phyloP scores from a whole-genome alignment of 495 filamentous ascomycete species.

The Hapsidospora chrysogenum region DNA sequence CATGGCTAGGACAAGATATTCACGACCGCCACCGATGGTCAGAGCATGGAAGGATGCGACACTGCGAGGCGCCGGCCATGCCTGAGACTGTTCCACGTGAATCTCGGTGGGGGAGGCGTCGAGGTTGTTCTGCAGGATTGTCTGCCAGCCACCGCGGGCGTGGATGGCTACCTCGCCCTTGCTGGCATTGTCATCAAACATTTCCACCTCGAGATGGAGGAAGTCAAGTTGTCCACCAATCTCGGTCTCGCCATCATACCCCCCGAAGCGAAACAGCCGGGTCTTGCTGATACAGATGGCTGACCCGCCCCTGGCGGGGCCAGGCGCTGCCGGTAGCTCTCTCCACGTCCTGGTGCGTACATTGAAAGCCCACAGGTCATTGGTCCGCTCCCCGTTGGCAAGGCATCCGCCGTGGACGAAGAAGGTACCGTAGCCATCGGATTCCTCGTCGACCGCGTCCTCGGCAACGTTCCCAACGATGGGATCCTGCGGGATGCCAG shows the following conservation, averaged over 20 bases:
- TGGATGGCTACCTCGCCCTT: constrained; percentile 20
- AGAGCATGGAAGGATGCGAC: constrained; percentile 29
- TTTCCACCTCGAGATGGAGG: constrained; percentile 28
- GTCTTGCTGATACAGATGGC: constrained; percentile 39
- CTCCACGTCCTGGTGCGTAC: constrained; percentile 41
- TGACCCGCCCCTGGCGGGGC: constrained; percentile 42
- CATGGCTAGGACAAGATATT: constrained; percentile 47
- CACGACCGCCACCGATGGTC: constrained; percentile 31
- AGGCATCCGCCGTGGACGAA: constrained; percentile 59
- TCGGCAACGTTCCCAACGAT: constrained; percentile 29
- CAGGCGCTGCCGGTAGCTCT: constrained; percentile 42
- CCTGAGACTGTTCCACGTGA: constrained; percentile 9
- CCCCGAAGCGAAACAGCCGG: constrained; percentile 54
- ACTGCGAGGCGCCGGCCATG: constrained; percentile 25
- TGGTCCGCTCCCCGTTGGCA: constrained; percentile 23
- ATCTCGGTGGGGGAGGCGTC: constrained; percentile 7
- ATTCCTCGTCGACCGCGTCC: constrained; percentile 25
- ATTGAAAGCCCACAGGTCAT: constrained; percentile 61
- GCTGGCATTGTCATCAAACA: constrained; percentile 27
- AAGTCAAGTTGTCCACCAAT: constrained; percentile 51
- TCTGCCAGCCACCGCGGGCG: constrained; percentile 22
- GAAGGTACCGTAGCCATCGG: constrained; percentile 36
- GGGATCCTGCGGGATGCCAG: constrained; percentile 27
- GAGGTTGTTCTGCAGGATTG: constrained; percentile 10
- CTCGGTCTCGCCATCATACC: constrained; percentile 48